Base-by-base conservation (phyloP, 192 early-diverging fungal species). In the Mortierella antarctica region DNA sequence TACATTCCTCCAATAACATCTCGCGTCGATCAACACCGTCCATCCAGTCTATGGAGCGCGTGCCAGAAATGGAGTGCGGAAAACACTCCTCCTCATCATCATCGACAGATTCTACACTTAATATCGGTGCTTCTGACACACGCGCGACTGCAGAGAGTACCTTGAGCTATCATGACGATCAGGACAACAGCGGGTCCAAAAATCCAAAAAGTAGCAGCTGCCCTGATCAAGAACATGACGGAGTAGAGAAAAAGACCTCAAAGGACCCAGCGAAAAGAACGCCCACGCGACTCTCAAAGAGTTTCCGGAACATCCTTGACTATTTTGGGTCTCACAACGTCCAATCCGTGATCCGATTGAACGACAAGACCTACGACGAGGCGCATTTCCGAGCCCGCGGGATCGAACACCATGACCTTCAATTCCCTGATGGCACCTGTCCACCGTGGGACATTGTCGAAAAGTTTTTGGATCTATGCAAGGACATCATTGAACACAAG, bases 351-450 rank as follows among this genome's bases (percentile, higher is more conserved):
- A 86, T 93, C 15, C 82, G 92, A 3, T 58, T 93, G 56, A 93
- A 93, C 68, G 89, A 90, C 68, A 86, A 84, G 72, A 85, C 84
- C 0, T 93, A 93, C 55, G 92, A 93, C 46, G 85, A 79, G 40
- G 77, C 23, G 1, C 84, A 87, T 53, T 88, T 93, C 66, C 59
- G 76, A 7, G 73, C 82, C 15, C 88, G 84, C 0, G 92, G 91
- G 17, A 88, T 93, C 49, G 80, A 90, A 49, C 92, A 93, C 62
- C 65, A 87, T 12, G 90, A 93, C 65, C 67, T 93, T 57, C 89
- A 88, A 60, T 93, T 90, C 65, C 88, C 90, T 8, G 92, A 93
- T 72, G 92, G 92, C 10, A 89, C 88, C 6, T 91, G 86, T 20
- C 92, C 92, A 0, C 86, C 92, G 1, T 89, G 89, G 65, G 84